Base-by-base conservation (phyloP, 768 basidiomycete species). In the Candolleomyces aberdarensis region DNA sequence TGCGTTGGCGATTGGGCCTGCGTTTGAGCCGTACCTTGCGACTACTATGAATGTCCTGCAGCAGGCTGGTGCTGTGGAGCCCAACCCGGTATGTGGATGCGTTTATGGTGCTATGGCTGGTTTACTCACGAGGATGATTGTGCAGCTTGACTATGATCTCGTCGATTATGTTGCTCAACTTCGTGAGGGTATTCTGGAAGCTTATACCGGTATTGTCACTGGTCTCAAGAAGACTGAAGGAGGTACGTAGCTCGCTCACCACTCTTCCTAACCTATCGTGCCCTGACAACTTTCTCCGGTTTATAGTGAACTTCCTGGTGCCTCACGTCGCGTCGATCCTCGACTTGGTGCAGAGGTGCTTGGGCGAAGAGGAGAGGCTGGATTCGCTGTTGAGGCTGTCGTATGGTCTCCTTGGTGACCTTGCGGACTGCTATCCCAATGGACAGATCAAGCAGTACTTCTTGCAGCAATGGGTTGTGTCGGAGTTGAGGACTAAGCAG, bases 161-260 rank as follows among this genome's bases (percentile, higher is more conserved):
- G 83, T 96, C 59, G 97, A 99, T 65, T 98, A 98, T 69, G 93
- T 96, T 49, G 82, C 85, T 57, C 85, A 85, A 57, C 81, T 99
- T 59, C 86, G 97, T 41, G 97, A 98, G 68, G 94, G 94, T 49
- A 98, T 99, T 65, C 78, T 98, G 36, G 97, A 99, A 73, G 96
- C 97, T 2, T 98, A 97, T 69, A 96, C 92, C 5, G 96, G 96
- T 26, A 89, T 99, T 64, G 87, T 98, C 62, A 89, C 92, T 41
- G 95, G 91, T 0, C 78, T 98, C 70, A 96, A 95, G 80, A 87
- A 86, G 67, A 90, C 89, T 1, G 83, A 85, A 20, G 87, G 93
- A 77, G 84, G 94, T 92, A 66, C 61, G 76, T 46, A n/a, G 20
- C 49, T 13, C 55, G 52, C 44, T 39, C 44, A 2, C 20, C n/a